Base-by-base conservation (phyloP, 2,329 filamentous ascomycete genomes). In the Colletotrichum euphorbiae region DNA sequence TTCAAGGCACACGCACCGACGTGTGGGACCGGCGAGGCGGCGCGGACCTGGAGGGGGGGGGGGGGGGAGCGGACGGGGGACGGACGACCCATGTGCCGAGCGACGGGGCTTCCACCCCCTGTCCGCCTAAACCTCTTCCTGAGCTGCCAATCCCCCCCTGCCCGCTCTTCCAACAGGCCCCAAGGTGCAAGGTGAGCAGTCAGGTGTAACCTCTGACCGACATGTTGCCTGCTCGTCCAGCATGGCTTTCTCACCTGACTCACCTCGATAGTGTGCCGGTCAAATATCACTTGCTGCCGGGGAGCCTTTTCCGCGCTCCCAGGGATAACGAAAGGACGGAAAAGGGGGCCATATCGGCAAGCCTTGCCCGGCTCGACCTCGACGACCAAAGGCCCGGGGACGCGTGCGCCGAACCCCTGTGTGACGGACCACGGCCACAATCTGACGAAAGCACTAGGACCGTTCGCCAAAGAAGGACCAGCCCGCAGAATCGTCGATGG, bases 181-280 rank as follows among this genome's bases (percentile, higher is more conserved):
- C 54, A 56, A 69, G 66, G 66, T 69, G 66, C 54, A 56, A 69
- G 66, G 66, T 66, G 66, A 69, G 66, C 61, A 69, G 66, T 69
- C 61, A 66, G 48, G 66, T 66, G 61, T 60, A 66, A 55, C 66
- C 46, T 66, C 55, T 69, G 55, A 66, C 54, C 66, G 61, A 69
- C 66, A 66, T 60, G 21, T 65, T 40, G 55, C 40, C 13, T 58
- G 40, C 46, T 62, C 54, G 38, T 45, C 36, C 31, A 40, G 48
- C 40, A 19, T 52, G 36, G 42, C 46, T 8, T 12, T 9, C 62
- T 62, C 58, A 61, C 31, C 58, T 61, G 65, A 46, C 38, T 54
- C 46, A 40, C 40, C 24, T 38, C 46, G 21, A 28, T 12, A 6
- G 17, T 17, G 13, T 13, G 21, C 21, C 24, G 19, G 28, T 40